Evolutionary conservation across 345 rosid species (phyloP), one percentile per base, ranked within the genome.

Genomic region (Moricandia arvensis): DNA sequence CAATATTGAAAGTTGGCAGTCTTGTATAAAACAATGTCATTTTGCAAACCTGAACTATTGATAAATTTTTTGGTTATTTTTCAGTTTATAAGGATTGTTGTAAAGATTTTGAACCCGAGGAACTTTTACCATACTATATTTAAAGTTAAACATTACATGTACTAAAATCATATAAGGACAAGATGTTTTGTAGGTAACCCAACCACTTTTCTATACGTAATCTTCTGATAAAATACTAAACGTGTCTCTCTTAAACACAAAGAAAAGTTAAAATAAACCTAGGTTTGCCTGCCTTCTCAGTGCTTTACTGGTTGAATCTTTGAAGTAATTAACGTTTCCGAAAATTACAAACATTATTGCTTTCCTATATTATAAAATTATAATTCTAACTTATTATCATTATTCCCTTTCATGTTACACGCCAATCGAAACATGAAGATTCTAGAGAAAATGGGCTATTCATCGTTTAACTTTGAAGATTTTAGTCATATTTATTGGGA

Each of bases 281-380:
- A 29, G 17, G 51, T n/a, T 45, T 13, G 6, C 49, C 15, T 45
- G 51, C 51, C 53, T 45, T 29, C n/a, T 27, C 63, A 26, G 60
- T 10, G 60, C 31, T 55, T 55, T 18, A 18, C 63, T 33, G 53
- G 63, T 59, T 73, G 58, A 66, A 65, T 16, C 13, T 15, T 59
- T 8, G 18, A 47, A 34, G 31, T 10, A 41, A 2, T 16, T 63
- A 63, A 63, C 57, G 57, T 73, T 63, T 73, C 33, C 71, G 65
- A 74, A 37, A 11, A 38, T 64, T 64, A 27, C 71, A 54, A 38
- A 29, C 55, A 53, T 63, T 63, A 53, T 26, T 72, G 53, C 29
- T 10, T 58, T 38, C 57, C 12, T 5, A 58, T 58, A 26, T 37
- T 57, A n/a, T 38, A 38, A 24, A 37, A 38, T 13, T 9, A 45